These are phyloP conservation scores for Colletotrichum tropicicola DNA, from an alignment of 2,329 filamentous ascomycete genomes.

Conservation along the genomic window DNA sequence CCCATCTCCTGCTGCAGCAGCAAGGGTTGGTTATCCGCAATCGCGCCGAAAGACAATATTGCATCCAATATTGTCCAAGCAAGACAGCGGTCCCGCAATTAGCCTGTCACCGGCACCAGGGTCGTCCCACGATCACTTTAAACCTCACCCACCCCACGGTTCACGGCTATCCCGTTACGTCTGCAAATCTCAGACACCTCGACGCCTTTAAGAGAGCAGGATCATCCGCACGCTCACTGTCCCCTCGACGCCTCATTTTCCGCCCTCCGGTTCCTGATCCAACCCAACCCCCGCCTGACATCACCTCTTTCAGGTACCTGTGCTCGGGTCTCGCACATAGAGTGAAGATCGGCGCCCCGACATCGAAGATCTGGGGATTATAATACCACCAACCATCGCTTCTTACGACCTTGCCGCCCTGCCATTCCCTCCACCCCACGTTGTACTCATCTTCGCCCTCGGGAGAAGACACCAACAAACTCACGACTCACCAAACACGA, in stretches of 20 bases:
- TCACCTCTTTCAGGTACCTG: slow-evolving; percentile 24
- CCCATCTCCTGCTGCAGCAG: not conserved
- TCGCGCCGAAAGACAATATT: slow-evolving; percentile 30
- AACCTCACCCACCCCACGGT: slow-evolving; percentile 24
- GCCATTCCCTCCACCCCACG: not conserved
- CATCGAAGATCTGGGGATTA: slow-evolving; percentile 30
- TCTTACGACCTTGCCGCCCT: not conserved
- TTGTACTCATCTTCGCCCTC: not conserved
- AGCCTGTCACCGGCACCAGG: slow-evolving; percentile 24
- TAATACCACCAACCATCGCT: slow-evolving; percentile 25
- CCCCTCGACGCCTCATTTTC: slow-evolving; percentile 2
- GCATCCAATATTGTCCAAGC: slow-evolving; percentile 29
- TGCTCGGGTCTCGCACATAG: slow-evolving; percentile 7
- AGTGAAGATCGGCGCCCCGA: slow-evolving; percentile 24
- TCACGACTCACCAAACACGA: not conserved
- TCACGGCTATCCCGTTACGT: slow-evolving; percentile 20
- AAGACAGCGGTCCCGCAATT: slow-evolving; percentile 29
- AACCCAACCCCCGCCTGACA: slow-evolving; percentile 21
- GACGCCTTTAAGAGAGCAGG: slow-evolving; percentile 8
- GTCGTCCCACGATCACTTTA: slow-evolving; percentile 29
- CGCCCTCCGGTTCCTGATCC: slow-evolving; percentile 7
- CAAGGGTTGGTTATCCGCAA: slow-evolving; percentile 29
- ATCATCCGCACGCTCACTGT: not conserved
- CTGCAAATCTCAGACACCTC: slow-evolving; percentile 11
- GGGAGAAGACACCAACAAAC: not conserved